These are phyloP conservation scores for Ceratobasidium sp. DNA, from an alignment of 1,284 basidiomycete genomes.

Conservation along the genomic window DNA sequence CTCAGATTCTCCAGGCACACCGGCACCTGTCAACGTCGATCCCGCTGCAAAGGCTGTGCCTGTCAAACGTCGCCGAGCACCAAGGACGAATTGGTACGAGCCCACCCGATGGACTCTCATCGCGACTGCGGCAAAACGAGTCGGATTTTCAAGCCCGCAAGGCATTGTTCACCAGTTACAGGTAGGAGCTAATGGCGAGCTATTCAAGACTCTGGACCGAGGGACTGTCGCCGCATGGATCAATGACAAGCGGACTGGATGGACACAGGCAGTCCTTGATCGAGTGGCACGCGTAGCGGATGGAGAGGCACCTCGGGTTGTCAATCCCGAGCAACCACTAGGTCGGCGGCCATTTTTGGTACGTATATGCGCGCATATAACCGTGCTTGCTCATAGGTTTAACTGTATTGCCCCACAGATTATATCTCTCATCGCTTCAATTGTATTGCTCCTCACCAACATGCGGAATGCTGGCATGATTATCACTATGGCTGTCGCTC, in stretches of 20 bases:
- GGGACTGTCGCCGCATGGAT: conserved; percentile 16
- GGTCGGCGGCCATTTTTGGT: neutral
- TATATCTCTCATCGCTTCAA: too few relatives aligned
- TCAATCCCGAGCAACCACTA: neutral
- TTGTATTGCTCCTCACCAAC: neutral
- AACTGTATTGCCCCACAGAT: too few relatives aligned
- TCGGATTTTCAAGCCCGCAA: conserved; percentile 3
- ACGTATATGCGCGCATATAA: neutral
- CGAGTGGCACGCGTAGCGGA: neutral
- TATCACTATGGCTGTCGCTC: neutral
- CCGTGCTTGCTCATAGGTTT: too few relatives aligned
- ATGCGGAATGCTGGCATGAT: neutral
- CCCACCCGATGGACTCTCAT: neutral
- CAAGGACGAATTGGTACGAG: conserved; percentile 9
- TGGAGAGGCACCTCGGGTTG: neutral
- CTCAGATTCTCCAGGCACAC: neutral
- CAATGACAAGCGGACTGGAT: neutral
- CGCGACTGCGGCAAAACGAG: neutral
- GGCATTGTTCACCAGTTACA: neutral
- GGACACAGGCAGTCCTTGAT: conserved; percentile 7
- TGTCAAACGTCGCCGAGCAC: neutral
- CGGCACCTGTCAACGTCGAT: neutral
- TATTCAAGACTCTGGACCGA: conserved; percentile 13
- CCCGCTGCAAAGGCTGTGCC: neutral
- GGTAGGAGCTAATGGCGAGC: neutral